Conservation (phyloP, 331 rosid genomes). For the Malus hybrid region DNA sequence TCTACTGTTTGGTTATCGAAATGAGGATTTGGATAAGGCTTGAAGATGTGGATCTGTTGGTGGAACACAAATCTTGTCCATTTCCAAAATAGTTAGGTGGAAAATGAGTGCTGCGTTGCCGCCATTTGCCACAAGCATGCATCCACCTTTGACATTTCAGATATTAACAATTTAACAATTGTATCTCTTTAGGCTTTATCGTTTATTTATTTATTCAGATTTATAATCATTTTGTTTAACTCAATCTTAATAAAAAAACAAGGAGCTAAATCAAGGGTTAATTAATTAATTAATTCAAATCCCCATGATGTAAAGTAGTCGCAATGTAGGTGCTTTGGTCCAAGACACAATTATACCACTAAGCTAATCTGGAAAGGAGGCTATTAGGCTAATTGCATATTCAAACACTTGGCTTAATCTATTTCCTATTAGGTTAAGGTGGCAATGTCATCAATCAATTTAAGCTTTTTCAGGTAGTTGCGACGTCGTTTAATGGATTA, state of each 20-base stretch:
- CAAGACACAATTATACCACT: background rate
- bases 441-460: background rate
- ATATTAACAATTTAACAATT: background rate
- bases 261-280: background rate
- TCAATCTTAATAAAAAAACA: background rate
- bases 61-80: constrained; percentile 53
- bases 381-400: background rate
- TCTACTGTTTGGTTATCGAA: background rate
- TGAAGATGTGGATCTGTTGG: constrained; percentile 60
- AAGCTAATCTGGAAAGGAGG: background rate
- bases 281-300: too few species aligned
- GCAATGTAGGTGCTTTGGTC: background rate
- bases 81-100: constrained; percentile 42
- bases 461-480: background rate
- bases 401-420: background rate
- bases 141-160: background rate
- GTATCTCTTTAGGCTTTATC: too few species aligned
- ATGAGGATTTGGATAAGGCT: constrained; percentile 52
- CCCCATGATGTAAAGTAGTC: background rate
- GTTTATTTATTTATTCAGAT: background rate
- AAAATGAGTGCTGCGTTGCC: constrained; percentile 29
- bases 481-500: background rate
- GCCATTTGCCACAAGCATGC: constrained; percentile 5
- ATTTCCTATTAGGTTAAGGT: background rate
- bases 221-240: background rate